phyloP scores from a whole-genome alignment of 2,329 filamentous ascomycete species.

The Epichloe baconii region DNA sequence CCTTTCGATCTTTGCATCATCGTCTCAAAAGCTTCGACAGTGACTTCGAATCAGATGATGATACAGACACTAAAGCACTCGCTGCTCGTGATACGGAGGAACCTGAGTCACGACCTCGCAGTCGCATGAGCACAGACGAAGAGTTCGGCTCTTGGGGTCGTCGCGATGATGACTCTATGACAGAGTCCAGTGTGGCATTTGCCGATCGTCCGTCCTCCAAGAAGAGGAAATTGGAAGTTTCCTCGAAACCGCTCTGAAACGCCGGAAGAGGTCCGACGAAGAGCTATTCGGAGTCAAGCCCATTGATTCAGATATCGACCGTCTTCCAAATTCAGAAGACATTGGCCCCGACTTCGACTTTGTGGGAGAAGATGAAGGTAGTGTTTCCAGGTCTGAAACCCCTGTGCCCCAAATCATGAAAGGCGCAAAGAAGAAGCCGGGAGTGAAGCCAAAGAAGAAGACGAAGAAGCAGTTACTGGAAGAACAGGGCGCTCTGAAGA shows the following conservation, averaged over 20 bases:
- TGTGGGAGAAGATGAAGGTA: conserved; percentile 27
- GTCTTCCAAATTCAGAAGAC: conserved; percentile 36
- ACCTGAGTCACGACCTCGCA: conserved; percentile 67
- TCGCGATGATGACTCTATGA: conserved; percentile 53
- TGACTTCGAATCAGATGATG: conserved; percentile 83
- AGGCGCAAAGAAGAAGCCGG: conserved; percentile 39
- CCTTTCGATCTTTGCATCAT: conserved; percentile 72
- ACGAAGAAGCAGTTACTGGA: conserved; percentile 66
- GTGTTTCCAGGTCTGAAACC: conserved; percentile 32
- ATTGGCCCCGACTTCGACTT: conserved; percentile 33
- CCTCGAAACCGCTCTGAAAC: conserved; percentile 61
- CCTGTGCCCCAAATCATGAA: conserved; percentile 30
- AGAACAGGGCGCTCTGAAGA: conserved; percentile 49
- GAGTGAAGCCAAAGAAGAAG: conserved; percentile 54
- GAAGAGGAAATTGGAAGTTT: conserved; percentile 61
- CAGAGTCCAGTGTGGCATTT: conserved; percentile 57
- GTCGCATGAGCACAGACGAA: conserved; percentile 55
- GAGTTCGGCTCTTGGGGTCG: conserved; percentile 32
- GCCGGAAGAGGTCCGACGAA: conserved; percentile 68
- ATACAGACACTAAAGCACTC: conserved; percentile 41
- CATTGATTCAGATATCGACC: conserved; percentile 36
- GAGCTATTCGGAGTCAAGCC: conserved; percentile 59
- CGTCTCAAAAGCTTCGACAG: conserved; percentile 45
- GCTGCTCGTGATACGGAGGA: conserved; percentile 72
- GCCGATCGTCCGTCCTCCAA: conserved; percentile 40